Base-by-base conservation (phyloP, 192 early-diverging fungal species). In the Podila minutissima region DNA sequence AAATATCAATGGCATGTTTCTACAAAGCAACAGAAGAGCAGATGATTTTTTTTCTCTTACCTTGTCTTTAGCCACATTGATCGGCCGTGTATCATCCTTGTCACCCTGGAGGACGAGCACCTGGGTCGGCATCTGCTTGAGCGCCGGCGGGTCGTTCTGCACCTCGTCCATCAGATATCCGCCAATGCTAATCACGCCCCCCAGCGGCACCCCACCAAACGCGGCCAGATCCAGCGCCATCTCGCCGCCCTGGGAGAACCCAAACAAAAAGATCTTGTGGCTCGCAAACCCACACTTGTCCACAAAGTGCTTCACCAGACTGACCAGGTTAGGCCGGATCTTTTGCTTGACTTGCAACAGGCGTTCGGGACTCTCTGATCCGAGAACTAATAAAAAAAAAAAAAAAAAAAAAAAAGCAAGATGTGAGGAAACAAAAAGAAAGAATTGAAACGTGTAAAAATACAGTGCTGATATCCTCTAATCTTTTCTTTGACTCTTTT, bases 211-310 rank as follows among this genome's bases (percentile, higher is more conserved):
- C 10, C 71, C 74, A 26, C 90, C 90, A 59, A 90, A 87, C 11
- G 92, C 75, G 0, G 84, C 91, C 31, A 91, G 17, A 73, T 94
- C 92, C 60, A 95, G 62, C 33, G 92, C 92, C 19, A 89, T 85
- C 6, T 84, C 76, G 4, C 86, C 94, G 41, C 94, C 94, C 53
- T 95, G 92, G 13, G 91, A 88, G 74, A 94, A 95, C 5, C 94
- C 94, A 81, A 95, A 88, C 4, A 95, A 62, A 50, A 89, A 86
- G 33, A 94, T 86, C 26, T 84, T 74, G 38, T 64, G 62, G 7
- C 83, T 64, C 0, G 65, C 59, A 69, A 85, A 91, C n/a, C 82
- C 73, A 63, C 86, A 86, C 11, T 83, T 49, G 12, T 83, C 59
- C 9, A 89, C 74, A 50, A 84, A 66, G 35, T 88, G 77, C 10